Evolutionary conservation across 192 early-diverging fungal species (phyloP).

Genomic region (Rhizophagus clarus): DNA sequence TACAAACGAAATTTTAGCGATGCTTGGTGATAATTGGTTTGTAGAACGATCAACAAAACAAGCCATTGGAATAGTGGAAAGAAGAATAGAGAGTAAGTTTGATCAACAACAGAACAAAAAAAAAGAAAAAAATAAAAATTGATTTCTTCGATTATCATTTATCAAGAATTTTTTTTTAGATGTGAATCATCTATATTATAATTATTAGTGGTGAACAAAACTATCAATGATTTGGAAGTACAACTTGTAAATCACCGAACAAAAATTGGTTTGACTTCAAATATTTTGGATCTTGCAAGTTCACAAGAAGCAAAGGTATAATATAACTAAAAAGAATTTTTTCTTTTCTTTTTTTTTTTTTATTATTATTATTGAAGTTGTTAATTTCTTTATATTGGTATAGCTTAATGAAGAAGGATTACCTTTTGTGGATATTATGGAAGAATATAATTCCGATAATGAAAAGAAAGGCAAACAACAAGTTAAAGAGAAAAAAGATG

Average conservation of each 20-base stretch:
- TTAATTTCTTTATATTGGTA: conserved; percentile 1
- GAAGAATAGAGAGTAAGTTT: conserved; percentile 66
- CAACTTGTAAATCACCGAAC: conserved; percentile 6
- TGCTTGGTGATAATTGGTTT: conserved; percentile 95
- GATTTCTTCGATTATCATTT: not conserved
- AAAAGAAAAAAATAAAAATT: not conserved
- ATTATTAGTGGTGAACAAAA: not conserved
- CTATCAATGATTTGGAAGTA: conserved; percentile 12
- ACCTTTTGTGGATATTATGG: conserved; percentile 75
- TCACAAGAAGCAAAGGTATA: conserved; percentile 1
- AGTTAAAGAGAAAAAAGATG: not conserved
- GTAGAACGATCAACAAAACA: conserved; percentile 76
- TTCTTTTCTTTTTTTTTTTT: no score
- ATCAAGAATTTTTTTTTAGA: conserved; percentile 2
- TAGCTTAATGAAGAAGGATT: conserved; percentile 79
- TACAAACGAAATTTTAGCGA: conserved; percentile 89
- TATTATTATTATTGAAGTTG: not conserved
- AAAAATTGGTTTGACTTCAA: not conserved
- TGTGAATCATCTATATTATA: not conserved
- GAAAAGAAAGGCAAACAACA: conserved; percentile 41
- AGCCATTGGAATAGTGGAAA: conserved; percentile 70
- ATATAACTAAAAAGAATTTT: no score
- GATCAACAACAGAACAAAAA: not conserved
- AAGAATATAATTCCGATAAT: conserved; percentile 54
- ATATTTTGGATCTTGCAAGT: conserved; percentile 22